Conservation (phyloP, 2,329 filamentous ascomycete genomes). For the Parastagonospora avenae region DNA sequence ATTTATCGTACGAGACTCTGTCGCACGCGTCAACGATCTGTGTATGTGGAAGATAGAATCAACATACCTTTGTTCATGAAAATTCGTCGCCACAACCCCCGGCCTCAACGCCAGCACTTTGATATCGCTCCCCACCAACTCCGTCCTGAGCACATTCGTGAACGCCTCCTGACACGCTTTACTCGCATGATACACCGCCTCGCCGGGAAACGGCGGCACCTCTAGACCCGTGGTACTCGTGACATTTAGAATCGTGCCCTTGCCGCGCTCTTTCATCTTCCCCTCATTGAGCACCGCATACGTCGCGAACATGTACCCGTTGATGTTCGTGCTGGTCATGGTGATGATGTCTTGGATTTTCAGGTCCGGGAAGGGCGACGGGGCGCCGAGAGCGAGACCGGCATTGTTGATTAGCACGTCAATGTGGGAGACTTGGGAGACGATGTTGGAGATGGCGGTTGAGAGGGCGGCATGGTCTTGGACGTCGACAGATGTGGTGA, state of each 20-base stretch:
- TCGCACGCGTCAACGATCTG: background rate
- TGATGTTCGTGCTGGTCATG: conserved; percentile 57
- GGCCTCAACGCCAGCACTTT: conserved; percentile 55
- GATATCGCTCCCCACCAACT: conserved; percentile 54
- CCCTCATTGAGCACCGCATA: conserved; percentile 52
- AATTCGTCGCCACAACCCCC: conserved; percentile 56
- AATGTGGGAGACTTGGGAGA: conserved; percentile 43
- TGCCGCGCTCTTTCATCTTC: conserved; percentile 47
- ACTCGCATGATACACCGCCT: conserved; percentile 56
- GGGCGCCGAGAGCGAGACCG: conserved; percentile 55
- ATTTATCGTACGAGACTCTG: conserved; percentile 50
- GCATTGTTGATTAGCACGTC: conserved; percentile 57
- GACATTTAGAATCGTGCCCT: conserved; percentile 56
- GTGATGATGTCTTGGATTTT: conserved; percentile 49
- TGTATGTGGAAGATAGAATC: background rate
- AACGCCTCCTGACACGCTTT: conserved; percentile 58
- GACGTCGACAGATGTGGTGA: conserved; percentile 41
- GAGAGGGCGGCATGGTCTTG: conserved; percentile 39
- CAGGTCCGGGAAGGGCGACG: conserved; percentile 50
- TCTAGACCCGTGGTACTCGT: conserved; percentile 56
- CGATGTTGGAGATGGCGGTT: conserved; percentile 21
- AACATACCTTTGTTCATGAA: conserved; percentile 51
- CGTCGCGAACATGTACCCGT: conserved; percentile 54
- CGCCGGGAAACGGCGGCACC: conserved; percentile 55
- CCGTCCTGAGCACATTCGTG: conserved; percentile 55